Conservation (phyloP, 164 flowering plant genomes). For the Nymphaea thermarum region DNA sequence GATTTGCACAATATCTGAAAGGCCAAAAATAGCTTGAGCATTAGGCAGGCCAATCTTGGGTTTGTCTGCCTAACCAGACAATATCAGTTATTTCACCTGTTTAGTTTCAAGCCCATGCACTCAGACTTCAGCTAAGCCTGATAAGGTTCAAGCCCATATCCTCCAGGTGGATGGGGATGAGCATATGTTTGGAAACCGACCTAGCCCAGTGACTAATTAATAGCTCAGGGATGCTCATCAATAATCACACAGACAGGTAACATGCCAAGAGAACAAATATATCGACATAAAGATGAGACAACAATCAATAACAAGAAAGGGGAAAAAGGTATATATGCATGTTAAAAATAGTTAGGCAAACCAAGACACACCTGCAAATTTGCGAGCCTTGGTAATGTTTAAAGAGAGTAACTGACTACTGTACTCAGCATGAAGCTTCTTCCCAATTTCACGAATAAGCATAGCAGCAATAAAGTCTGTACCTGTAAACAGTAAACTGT, state of each 20-base stretch:
- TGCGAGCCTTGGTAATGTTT: slow-evolving; percentile 19
- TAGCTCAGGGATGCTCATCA: neutral
- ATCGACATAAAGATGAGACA: neutral
- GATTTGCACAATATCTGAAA: neutral
- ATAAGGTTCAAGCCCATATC: neutral
- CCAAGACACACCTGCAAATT: slow-evolving; percentile 30
- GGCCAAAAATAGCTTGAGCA: neutral
- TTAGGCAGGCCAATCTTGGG: neutral
- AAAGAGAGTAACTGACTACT: slow-evolving; percentile 30
- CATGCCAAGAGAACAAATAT: neutral
- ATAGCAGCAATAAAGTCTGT: slow-evolving; percentile 81
- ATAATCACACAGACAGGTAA: too few species aligned
- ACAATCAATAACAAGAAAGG: neutral
- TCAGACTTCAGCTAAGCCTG: neutral
- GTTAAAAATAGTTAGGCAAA: neutral
- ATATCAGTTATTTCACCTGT: neutral
- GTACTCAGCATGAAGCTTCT: slow-evolving; percentile 38
- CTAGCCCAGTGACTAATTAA: neutral
- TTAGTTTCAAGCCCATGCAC: neutral
- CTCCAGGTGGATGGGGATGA: too few species aligned
- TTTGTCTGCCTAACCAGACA: neutral
- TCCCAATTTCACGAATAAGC: slow-evolving; percentile 71
- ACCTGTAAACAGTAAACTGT: slow-evolving; percentile 75
- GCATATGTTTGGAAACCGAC: neutral
- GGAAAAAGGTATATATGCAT: too few species aligned